These are phyloP conservation scores for Neoconidiobolus thromboides DNA, from an alignment of 371 early-diverging fungal genomes.

Conservation along the genomic window DNA sequence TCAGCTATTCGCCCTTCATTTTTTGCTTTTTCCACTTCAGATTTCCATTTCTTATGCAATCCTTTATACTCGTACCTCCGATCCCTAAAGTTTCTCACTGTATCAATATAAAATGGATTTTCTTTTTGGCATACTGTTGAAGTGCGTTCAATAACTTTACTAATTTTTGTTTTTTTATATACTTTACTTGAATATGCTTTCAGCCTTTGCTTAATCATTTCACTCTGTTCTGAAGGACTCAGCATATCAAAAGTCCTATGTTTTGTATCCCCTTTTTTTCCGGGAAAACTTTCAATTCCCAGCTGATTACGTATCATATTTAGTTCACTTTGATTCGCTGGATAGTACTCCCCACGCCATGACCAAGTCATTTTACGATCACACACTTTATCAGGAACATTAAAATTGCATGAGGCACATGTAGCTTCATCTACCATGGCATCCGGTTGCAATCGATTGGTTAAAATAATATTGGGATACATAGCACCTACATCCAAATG, in stretches of 20 bases:
- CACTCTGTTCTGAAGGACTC: conserved; percentile 37
- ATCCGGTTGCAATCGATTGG: conserved; percentile 97
- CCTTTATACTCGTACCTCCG: conserved; percentile 97
- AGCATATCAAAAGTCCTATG: conserved; percentile 50
- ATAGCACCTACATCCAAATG: conserved; percentile 99
- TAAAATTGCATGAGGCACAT: conserved; percentile 94
- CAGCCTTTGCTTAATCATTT: conserved; percentile 60
- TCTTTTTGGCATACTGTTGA: conserved; percentile 96
- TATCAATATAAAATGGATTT: conserved; percentile 98
- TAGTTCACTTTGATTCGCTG: conserved; percentile 78
- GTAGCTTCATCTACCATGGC: conserved; percentile 82
- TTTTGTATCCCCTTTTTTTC: conserved; percentile 28
- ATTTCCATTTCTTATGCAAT: conserved; percentile 78
- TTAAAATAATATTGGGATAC: conserved; percentile 99
- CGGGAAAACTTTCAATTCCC: conserved; percentile 58
- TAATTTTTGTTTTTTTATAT: conserved; percentile 67
- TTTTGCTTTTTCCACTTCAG: conserved; percentile 49
- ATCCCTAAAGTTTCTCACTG: conserved; percentile 95
- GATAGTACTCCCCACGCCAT: conserved; percentile 94
- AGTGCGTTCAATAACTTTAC: conserved; percentile 57
- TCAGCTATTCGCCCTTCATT: conserved; percentile 42
- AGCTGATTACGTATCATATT: conserved; percentile 82
- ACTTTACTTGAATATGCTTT: conserved; percentile 80
- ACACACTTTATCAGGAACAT: conserved; percentile 68
- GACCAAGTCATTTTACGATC: conserved; percentile 95